These are phyloP conservation scores for Dictyostelium firmibasis DNA, from an alignment of 78 protist genomes.

Conservation along the genomic window DNA sequence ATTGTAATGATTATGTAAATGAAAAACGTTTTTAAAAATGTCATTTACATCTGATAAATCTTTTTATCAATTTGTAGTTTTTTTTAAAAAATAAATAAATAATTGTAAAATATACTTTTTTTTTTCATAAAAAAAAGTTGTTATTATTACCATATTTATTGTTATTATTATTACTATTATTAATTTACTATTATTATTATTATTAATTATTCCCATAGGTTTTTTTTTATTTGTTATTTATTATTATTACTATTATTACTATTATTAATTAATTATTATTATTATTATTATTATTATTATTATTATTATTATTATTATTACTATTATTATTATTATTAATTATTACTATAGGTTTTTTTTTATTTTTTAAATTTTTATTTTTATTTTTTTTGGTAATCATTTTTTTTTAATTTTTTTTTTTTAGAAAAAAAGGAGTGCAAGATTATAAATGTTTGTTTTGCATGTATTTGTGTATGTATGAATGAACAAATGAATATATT, in stretches of 20 bases:
- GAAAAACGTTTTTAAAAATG: not conserved
- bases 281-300: not conserved
- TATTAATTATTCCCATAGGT: too few species aligned
- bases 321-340: not conserved
- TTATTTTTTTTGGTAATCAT: not conserved
- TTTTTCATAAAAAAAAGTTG: not conserved
- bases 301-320: not conserved
- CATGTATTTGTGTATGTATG: constrained; percentile 1
- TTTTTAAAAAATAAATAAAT: not conserved
- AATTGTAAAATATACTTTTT: not conserved
- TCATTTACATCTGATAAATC: constrained; percentile 33
- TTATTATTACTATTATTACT: too few species aligned
- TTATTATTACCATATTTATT: not conserved
- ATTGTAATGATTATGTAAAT: constrained; percentile 31
- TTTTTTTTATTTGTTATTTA: not conserved
- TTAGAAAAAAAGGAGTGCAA: not conserved
- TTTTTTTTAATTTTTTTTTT: not conserved
- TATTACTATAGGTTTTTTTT: too few species aligned
- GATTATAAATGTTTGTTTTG: not conserved
- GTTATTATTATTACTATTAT: too few species aligned
- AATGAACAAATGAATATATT: not conserved
- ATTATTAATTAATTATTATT: not conserved
- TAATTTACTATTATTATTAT: too few species aligned
- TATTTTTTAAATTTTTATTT: constrained; percentile 1
- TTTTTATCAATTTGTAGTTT: not conserved